A percentile compares a stretch with the other conserved stretches of the same genome.
These are phyloP conservation scores for Borovskyia barvae DNA, from an alignment of 208 protist genomes.

Conservation along the genomic window DNA sequence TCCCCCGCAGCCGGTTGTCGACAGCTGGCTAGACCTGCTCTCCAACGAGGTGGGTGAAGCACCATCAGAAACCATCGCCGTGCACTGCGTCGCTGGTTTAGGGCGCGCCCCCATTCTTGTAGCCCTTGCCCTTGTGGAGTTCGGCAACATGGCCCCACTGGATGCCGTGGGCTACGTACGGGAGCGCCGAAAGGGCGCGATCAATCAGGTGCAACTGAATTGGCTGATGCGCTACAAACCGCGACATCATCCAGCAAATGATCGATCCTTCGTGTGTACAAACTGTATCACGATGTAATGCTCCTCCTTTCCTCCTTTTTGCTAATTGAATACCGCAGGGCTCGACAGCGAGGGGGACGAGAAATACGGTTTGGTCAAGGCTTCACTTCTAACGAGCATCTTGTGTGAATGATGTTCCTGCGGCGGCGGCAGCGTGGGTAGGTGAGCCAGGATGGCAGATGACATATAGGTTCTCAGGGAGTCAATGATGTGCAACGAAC, in stretches of 20 bases:
- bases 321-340: no score
- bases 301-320: no score
- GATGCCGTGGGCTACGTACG: slow-evolving; percentile 86
- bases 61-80: slow-evolving; percentile 55
- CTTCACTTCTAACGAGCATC: no score
- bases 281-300: slow-evolving; percentile 77
- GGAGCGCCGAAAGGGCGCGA: slow-evolving; percentile 75
- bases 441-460: no score
- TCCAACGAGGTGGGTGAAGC: slow-evolving; percentile 49
- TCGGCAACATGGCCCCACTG: slow-evolving; percentile 63
- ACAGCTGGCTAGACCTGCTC: slow-evolving; percentile 77
- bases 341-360: no score
- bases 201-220: slow-evolving; percentile 92
- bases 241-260: slow-evolving; percentile 24
- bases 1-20: slow-evolving; percentile 73
- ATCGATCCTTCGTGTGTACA: slow-evolving; percentile 24
- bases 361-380: no score
- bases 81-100: slow-evolving; percentile 93
- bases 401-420: no score
- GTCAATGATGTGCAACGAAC: no score
- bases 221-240: slow-evolving; percentile 89
- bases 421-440: no score
- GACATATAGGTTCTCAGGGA: no score
- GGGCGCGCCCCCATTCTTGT: slow-evolving; percentile 91
- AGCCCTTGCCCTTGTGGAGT: slow-evolving; percentile 90